Evolutionary conservation across 805 yeast species (phyloP), one percentile per base, ranked within the genome.

Genomic region (Millerozyma miso): DNA sequence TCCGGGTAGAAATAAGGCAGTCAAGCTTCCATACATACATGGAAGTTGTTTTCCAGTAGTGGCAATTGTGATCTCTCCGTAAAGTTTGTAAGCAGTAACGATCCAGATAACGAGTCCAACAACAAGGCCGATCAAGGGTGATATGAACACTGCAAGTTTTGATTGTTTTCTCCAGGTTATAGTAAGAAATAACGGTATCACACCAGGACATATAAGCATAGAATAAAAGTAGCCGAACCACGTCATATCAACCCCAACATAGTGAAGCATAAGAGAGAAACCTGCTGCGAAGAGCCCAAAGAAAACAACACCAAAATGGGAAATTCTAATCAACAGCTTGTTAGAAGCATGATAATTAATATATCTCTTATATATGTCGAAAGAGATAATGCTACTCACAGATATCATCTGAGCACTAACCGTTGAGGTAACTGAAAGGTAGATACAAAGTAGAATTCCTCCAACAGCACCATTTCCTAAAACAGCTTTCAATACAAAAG

Each of bases 301-400:
- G 35, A 51, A 48, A 19, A 74, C 63, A 32, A 74, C 78, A 12
- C 69, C 57, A 16, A 62, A 47, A 46, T 74, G 77, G 1, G 78
- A 69, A 2, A 66, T 69, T 19, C 57, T 52, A 31, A 73, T 65
- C 49, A 74, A 63, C 39, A 67, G 63, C 19, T 58, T 55, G 39
- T 73, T 71, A n/a, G 64, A 51, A 8, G 79, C 79, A 4, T 57
- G 46, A 38, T 67, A 67, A 36, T 67, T 67, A 43, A 71, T 51
- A 52, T 73, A 74, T 38, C 56, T 67, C 62, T 70, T 65, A 58
- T 65, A 74, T 43, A 73, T 62, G 53, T 74, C 80, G 49, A 69
- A 74, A 2, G 78, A 71, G 33, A 73, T 46, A 43, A 68, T 65
- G 41, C 67, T 59, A 42, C 68, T 60, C 19, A 66, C 71, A 2